Evolutionary conservation across 352 stramenopile genomes (phyloP).

Genomic region (Phytophthora constricta): DNA sequence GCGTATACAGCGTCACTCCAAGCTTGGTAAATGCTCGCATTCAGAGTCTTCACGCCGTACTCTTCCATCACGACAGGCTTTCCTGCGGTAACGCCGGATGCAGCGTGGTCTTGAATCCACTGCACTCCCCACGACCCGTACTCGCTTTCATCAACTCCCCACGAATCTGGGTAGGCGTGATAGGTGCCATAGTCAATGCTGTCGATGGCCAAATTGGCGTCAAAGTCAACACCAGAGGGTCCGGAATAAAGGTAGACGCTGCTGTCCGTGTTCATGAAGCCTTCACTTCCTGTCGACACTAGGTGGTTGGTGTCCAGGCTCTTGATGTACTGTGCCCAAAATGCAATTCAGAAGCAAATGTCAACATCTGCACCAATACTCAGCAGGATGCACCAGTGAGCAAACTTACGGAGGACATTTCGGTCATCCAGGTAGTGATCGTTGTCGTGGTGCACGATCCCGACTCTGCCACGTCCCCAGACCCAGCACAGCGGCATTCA

Average conservation of each 20-base stretch:
- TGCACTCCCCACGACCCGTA: conserved; percentile 7
- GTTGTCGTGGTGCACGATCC: conserved; percentile 14
- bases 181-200: conserved; percentile 21
- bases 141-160: conserved; percentile 18
- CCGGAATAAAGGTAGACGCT: conserved; percentile 22
- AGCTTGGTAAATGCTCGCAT: conserved; percentile 3
- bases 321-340: conserved; percentile 22
- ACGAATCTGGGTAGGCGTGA: conserved; percentile 19
- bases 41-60: not conserved
- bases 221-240: conserved; percentile 19
- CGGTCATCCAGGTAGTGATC: conserved; percentile 16
- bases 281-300: conserved; percentile 8
- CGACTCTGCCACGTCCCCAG: conserved; percentile 6
- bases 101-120: not conserved
- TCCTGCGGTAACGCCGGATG: not conserved
- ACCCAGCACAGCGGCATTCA: conserved; percentile 37
- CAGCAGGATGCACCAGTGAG: not conserved
- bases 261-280: conserved; percentile 25
- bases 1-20: not conserved
- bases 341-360: not conserved
- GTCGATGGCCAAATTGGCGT: conserved; percentile 13
- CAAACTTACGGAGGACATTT: conserved; percentile 15
- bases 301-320: conserved; percentile 18
- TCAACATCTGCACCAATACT: not conserved
- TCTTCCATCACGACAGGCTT: not conserved